Evolutionary conservation across 345 rosid species (phyloP).

Genomic region (Nasturtium officinale): DNA sequence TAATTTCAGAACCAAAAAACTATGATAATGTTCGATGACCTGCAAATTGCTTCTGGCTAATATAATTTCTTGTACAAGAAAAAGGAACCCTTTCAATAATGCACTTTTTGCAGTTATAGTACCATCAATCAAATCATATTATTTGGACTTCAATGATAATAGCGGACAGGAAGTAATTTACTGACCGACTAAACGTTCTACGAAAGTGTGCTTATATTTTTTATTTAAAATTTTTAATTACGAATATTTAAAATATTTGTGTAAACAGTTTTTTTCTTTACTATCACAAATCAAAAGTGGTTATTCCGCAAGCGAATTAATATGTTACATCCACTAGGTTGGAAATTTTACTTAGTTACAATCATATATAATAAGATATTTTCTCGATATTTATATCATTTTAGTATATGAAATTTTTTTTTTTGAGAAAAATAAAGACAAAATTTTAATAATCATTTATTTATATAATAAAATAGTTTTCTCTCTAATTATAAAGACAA

Average conservation of each 20-base stretch:
- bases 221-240: background rate
- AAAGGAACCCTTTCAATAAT: background rate
- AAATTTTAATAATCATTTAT: no score
- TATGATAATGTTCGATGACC: constrained; percentile 20
- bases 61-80: background rate
- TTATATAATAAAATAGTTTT: no score
- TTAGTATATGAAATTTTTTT: no score
- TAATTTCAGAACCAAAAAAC: background rate
- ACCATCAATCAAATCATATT: constrained; percentile 19
- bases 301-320: background rate
- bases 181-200: background rate
- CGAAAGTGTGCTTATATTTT: background rate
- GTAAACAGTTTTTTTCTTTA: background rate
- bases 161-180: background rate
- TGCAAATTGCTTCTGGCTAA: constrained; percentile 15
- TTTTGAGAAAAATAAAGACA: no score
- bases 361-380: no score
- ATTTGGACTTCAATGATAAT: background rate
- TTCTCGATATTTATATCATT: no score
- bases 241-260: background rate
- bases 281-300: background rate
- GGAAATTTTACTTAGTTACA: background rate
- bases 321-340: background rate
- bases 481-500: no score
- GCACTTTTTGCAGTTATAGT: background rate